These are phyloP conservation scores for Botryobasidium botryosum DNA, from an alignment of 768 basidiomycete species.

Conservation along the genomic window DNA sequence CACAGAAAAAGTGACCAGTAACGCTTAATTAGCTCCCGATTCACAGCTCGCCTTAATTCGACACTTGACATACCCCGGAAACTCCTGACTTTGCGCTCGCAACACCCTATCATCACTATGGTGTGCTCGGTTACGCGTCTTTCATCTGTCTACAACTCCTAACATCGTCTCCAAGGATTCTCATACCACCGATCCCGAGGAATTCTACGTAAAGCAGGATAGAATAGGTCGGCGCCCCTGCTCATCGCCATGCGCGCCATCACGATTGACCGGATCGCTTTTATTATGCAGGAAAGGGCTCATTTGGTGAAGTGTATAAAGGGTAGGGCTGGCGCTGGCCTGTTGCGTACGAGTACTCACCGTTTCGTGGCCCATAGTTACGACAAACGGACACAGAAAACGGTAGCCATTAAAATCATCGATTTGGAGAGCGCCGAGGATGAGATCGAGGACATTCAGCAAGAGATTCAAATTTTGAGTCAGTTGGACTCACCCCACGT, in stretches of 20 bases:
- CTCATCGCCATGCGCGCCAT: constrained; percentile 6
- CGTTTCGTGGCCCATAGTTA: constrained; percentile 33
- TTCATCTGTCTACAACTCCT: too few species aligned
- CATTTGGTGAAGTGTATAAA: constrained; percentile 99
- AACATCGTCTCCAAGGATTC: too few species aligned
- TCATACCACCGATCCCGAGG: constrained; percentile 86
- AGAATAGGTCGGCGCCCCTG: constrained; percentile 52
- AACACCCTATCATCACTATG: too few species aligned
- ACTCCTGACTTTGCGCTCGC: too few species aligned
- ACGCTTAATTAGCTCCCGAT: too few species aligned
- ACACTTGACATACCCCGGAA: too few species aligned
- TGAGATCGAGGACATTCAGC: constrained; percentile 98
- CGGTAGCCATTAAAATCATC: constrained; percentile 99
- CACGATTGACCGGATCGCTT: too few species aligned
- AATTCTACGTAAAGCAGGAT: constrained; percentile 93
- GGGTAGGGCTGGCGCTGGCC: constrained; percentile 36
- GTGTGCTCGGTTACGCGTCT: too few species aligned
- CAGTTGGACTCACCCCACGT: constrained; percentile 93
- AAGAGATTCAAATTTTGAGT: constrained; percentile 95
- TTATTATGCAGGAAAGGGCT: constrained; percentile 65
- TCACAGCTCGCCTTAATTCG: too few species aligned
- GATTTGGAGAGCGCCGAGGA: constrained; percentile 98
- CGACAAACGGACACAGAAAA: constrained; percentile 88
- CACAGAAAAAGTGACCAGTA: too few species aligned
- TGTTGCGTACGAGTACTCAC: neutral